phyloP scores from a whole-genome alignment of 805 yeast species.

The Kluyveromyces aestuarii region DNA sequence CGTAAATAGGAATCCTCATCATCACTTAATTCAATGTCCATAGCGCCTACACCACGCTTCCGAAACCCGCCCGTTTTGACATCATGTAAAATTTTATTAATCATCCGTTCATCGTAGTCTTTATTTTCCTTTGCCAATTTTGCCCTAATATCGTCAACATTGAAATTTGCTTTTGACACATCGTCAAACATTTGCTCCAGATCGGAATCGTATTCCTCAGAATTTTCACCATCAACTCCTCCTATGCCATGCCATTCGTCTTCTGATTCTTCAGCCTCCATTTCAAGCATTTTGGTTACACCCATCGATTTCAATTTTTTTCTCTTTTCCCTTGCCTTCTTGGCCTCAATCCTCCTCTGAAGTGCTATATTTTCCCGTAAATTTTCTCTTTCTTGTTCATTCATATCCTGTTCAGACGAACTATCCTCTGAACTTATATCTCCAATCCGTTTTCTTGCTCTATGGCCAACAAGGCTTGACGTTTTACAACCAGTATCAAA shows the following conservation, averaged over 20 bases:
- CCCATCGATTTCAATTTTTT: constrained; percentile 52
- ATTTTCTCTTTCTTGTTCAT: constrained; percentile 14
- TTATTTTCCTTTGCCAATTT: constrained; percentile 52
- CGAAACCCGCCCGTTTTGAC: constrained; percentile 63
- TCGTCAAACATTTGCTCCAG: constrained; percentile 76
- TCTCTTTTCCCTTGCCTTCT: constrained; percentile 26
- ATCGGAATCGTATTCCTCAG: constrained; percentile 54
- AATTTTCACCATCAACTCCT: constrained; percentile 52
- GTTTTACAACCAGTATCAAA: neutral
- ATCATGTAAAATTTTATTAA: constrained; percentile 61
- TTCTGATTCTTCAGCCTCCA: constrained; percentile 83
- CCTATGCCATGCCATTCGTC: constrained; percentile 84
- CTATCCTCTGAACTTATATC: neutral
- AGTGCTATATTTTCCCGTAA: constrained; percentile 15
- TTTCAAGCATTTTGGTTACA: constrained; percentile 52
- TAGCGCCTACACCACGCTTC: constrained; percentile 43
- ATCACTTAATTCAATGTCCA: constrained; percentile 60
- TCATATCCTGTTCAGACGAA: constrained; percentile 8
- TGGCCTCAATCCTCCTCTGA: constrained; percentile 18
- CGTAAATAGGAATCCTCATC: constrained; percentile 55
- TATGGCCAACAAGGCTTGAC: neutral
- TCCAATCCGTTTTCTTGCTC: constrained; percentile 3
- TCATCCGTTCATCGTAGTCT: constrained; percentile 51
- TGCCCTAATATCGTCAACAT: constrained; percentile 49
- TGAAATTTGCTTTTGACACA: constrained; percentile 44